phyloP scores from a whole-genome alignment of 257 asterid species.

The Penstemon barbatus region DNA sequence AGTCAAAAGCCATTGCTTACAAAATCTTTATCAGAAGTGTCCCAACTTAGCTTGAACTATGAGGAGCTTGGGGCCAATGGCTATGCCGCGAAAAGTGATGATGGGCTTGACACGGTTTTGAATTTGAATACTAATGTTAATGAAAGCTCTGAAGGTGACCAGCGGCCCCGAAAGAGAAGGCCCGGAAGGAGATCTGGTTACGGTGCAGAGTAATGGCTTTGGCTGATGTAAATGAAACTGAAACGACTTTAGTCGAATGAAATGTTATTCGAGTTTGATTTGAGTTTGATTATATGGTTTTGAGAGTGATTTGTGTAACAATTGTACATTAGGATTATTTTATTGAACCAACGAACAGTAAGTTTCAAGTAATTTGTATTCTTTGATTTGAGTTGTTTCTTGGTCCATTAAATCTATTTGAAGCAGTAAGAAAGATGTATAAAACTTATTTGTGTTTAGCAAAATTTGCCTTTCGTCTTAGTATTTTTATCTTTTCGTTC shows the following conservation, averaged over 20 bases:
- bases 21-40: conserved; percentile 50
- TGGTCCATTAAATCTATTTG: too few relatives aligned
- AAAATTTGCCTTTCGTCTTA: too few relatives aligned
- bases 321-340: too few relatives aligned
- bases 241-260: background rate
- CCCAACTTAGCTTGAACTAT: conserved; percentile 45
- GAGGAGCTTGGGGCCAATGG: conserved; percentile 37
- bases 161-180: conserved; percentile 37
- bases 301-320: too few relatives aligned
- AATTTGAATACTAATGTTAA: conserved; percentile 45
- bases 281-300: too few relatives aligned
- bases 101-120: conserved; percentile 75
- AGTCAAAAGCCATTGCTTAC: conserved; percentile 45
- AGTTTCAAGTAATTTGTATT: too few relatives aligned
- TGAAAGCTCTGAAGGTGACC: conserved; percentile 27
- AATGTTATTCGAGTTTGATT: too few relatives aligned
- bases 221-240: background rate
- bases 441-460: too few relatives aligned
- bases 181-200: conserved; percentile 30
- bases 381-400: too few relatives aligned
- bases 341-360: too few relatives aligned
- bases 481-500: too few relatives aligned
- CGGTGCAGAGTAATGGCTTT: conserved; percentile 26
- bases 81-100: conserved; percentile 42
- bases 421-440: too few relatives aligned